Evolutionary conservation across 768 basidiomycete genomes (phyloP), one percentile per base, ranked within the genome.

Genomic region (Psilocybe cyanescens): DNA sequence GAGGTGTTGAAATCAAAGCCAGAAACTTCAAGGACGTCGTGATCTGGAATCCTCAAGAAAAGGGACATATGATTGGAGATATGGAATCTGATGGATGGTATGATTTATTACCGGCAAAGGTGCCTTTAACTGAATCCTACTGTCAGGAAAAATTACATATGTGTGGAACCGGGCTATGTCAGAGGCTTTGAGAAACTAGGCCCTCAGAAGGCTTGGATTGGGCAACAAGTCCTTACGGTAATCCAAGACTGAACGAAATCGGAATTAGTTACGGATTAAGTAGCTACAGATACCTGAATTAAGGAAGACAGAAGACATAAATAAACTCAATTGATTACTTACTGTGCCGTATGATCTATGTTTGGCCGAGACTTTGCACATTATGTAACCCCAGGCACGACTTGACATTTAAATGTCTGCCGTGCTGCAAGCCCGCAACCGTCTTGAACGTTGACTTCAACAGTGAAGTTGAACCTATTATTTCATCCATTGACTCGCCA

Each of bases 1-100:
- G 86, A 4, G 81, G 83, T 0, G 60, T 93, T 24, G 75, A 78
- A 46, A 76, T 94, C 48, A 79, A 72, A 60, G 79, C 82, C 16
- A 71, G 60, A n/a, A 81, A 83, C 46, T 76, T 93, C 64, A 89
- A 88, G 69, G 89, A 94, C 61, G 85, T 95, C 6, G 94, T 95
- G n/a, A 78, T 97, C 44, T 99, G 97, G 97, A 99, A 99, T 77
- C 97, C 97, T 6, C 87, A 87, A 67, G 80, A 78, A 33, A 85
- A 82, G 61, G 94, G 94, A 0, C 77, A 79, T 24, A 89, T 85
- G 68, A 90, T 99, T 8, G 86, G 74, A 11, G 97, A 99, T 71
- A 94, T 99, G 94, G 94, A 98, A 70, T 81, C 83, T 5, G 83
- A 83, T 0, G 97, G 96, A 72, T 96, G 93, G 93, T 95, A 24